Base-by-base conservation (phyloP, 2,329 filamentous ascomycete genomes). In the Neopestalotiopsis sp. region DNA sequence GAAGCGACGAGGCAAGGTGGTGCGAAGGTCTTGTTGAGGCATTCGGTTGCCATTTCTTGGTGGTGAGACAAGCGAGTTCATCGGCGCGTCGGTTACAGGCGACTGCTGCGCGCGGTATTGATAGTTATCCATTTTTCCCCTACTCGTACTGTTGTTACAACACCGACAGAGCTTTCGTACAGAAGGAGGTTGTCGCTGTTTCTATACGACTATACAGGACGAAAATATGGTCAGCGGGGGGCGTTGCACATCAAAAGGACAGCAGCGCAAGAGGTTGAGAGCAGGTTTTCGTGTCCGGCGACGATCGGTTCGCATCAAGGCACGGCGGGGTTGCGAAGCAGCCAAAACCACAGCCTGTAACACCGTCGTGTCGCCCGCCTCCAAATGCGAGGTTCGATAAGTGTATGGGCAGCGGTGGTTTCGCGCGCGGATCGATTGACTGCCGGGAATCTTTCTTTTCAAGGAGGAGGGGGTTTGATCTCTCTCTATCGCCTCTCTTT, bases 1-100 rank as follows among this genome's bases (percentile, higher is more conserved):
- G 83, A 98, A 98, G 78, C 95, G 92, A 77, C 95, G 91, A 81
- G 95, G 94, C 79, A 98, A 86, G 75, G 90, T 91, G 72, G 90
- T 89, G 81, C 95, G 91, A 73, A 88, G 88, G 78, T 97, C 94
- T 73, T 87, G 85, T 73, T 88, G 88, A 72, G 84, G 85, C 79
- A 90, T 86, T 77, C 90, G 89, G 77, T 84, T 86, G 77, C 88
- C 87, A 80, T 92, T 92, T 79, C 93, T 90, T 75, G 90, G 89
- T 77, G 93, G 91, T 76, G 92, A 91, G 76, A 91, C 90, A 81
- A 94, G 89, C 74, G 90, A 89, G 78, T 91, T 89, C 83, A 94
- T 93, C 73, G 91, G 85, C 76, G 89, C 84, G 77, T 97, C 94
- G 82, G 91, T 92, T 75, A 91, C 89, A 68, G 93, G 89, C 74